These are phyloP conservation scores for Fusarium luffae DNA, from an alignment of 2,329 filamentous ascomycete genomes.

Conservation along the genomic window DNA sequence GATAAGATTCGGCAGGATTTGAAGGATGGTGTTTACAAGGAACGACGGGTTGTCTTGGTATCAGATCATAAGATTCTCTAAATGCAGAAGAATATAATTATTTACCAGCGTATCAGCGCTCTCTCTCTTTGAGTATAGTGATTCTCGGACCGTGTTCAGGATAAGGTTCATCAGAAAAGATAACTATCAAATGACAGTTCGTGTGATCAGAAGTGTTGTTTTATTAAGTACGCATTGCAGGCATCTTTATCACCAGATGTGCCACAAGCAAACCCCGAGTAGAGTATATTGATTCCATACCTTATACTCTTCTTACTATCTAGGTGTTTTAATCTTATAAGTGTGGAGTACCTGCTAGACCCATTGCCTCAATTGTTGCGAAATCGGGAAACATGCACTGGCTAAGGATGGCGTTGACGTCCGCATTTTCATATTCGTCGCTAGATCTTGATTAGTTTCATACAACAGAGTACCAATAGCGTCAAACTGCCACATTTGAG, in stretches of 20 bases:
- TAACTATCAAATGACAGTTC: no score
- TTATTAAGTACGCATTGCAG: no score
- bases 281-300: no score
- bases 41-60: background rate
- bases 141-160: no score
- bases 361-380: background rate
- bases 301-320: background rate
- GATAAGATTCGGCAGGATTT: accelerated
- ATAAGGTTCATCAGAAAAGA: no score
- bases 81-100: accelerated
- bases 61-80: background rate
- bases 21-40: background rate
- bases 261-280: no score
- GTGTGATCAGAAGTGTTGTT: no score
- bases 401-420: background rate
- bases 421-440: background rate
- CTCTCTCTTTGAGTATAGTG: no score
- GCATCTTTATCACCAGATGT: no score
- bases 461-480: no score
- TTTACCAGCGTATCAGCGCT: no score
- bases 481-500: background rate
- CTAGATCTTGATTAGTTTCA: background rate
- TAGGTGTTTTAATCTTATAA: background rate
- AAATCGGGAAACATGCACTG: background rate
- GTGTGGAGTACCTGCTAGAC: background rate